Percentiles rank a stretch among this genome's conserved stretches.
Conservation (phyloP, 2,329 filamentous ascomycete species). For the Sclerotinia minor region DNA sequence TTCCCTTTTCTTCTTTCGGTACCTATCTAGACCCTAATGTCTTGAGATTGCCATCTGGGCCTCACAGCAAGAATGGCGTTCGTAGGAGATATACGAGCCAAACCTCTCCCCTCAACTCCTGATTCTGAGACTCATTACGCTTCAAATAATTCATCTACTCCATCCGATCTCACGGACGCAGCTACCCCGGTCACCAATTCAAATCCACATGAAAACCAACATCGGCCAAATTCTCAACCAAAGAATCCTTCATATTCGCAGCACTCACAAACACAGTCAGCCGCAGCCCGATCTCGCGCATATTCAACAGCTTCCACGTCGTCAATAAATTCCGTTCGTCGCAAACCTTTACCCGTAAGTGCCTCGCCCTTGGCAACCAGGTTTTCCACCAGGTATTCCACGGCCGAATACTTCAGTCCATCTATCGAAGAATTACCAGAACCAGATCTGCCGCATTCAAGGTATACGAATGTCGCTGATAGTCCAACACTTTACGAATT, state of each 20-base stretch:
- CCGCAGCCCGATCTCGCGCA: constrained; percentile 34
- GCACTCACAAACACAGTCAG: constrained; percentile 24
- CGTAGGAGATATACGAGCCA: constrained; percentile 27
- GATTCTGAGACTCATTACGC: constrained; percentile 39
- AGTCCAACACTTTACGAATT: constrained; percentile 65
- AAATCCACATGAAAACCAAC: constrained; percentile 26
- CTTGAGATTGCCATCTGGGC: constrained; percentile 25
- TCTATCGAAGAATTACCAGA: constrained; percentile 47
- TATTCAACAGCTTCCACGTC: constrained; percentile 34
- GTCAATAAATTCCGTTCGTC: constrained; percentile 47
- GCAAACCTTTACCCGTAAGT: constrained; percentile 60
- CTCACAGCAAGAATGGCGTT: constrained; percentile 35
- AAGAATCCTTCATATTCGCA: constrained; percentile 23
- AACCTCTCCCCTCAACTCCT: constrained; percentile 32
- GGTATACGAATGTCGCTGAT: constrained; percentile 54
- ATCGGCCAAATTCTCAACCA: constrained; percentile 26
- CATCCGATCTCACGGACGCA: constrained; percentile 35
- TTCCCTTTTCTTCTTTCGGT: constrained; percentile 24
- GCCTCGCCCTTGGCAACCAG: constrained; percentile 54
- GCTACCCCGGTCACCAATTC: constrained; percentile 27
- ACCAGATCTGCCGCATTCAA: constrained; percentile 54
- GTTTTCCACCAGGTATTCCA: constrained; percentile 53
- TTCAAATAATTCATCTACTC: constrained; percentile 30
- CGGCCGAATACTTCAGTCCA: constrained; percentile 43
- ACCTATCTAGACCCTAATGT: constrained; percentile 12